Base-by-base conservation (phyloP, 1,284 basidiomycete species). In the Cutaneotrichosporon curvatum region DNA sequence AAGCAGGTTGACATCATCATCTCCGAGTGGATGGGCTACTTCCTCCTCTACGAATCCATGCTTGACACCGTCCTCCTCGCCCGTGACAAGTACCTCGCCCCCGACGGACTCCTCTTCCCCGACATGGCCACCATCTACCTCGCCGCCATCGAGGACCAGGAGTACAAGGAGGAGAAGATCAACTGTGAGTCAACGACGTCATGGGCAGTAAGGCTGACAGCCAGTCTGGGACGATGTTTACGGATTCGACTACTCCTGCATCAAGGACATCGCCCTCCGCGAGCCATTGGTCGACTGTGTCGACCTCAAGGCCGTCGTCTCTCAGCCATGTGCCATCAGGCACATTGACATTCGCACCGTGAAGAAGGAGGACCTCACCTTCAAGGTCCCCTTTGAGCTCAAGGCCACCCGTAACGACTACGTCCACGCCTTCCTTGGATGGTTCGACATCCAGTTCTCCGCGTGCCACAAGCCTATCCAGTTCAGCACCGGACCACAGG, bases 221-320 rank as follows among this genome's bases (percentile, higher is more conserved):
- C n/a, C 61, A 94, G 90, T 96, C 78, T 99, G 95, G 95, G 92
- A 97, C 69, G 94, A 97, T 63, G 95, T 99, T 23, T 99, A 98
- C 72, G 95, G 95, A 36, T 98, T 99, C 71, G 91, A 99, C 75
- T 99, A 91, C 74, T 95, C 90, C 38, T 97, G 94, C 73, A 98
- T 99, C 79, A 97, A 98, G 74, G 91, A 96, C 68, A 96, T 98
- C 65, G 95, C 95, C 4, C 76, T 99, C 45, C 81, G 85, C 38
- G 95, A 99, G 71, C 95, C 95, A 35, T 76, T 99, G 19, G 95
- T 99, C 30, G 95, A 99, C 75, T 96, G 91, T 19, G 95, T 99
- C 51, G 91, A 96, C 57, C 74, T 95, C 57, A 91, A 90, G 72
- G 75, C 88, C 2, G 90, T 96, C 47, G 88, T 89, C 33, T 88